Conservation (phyloP, 148 eudicot species). For the Bassia scoparia region DNA sequence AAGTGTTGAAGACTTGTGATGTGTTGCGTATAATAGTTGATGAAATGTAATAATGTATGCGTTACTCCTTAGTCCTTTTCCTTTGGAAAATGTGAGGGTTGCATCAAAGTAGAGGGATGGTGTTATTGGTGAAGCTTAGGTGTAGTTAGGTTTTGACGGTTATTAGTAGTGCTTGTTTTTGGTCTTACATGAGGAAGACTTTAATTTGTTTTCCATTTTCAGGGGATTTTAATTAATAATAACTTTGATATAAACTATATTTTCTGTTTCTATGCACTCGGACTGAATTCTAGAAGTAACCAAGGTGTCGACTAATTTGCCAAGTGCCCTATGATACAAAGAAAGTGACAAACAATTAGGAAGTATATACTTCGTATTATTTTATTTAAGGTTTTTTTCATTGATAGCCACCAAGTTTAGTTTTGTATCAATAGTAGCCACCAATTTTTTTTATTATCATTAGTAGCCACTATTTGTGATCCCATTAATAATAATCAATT, state of each 20-base stretch:
- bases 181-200: not conserved
- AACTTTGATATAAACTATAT: not conserved
- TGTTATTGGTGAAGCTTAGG: slow-evolving; percentile 24
- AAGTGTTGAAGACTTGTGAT: slow-evolving; percentile 15
- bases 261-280: not conserved
- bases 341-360: no score
- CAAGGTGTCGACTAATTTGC: no score
- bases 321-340: no score
- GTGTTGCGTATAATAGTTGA: slow-evolving; percentile 18
- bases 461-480: no score
- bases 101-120: not conserved
- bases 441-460: no score
- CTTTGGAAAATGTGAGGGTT: not conserved
- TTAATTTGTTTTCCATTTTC: not conserved
- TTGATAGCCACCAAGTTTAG: no score
- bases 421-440: no score
- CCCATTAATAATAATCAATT: no score
- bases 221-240: not conserved
- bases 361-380: no score
- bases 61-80: no score
- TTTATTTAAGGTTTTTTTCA: no score
- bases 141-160: slow-evolving; percentile 33
- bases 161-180: not conserved
- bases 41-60: not conserved
- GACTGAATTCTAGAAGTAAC: not conserved